These are phyloP conservation scores for Oemleria cerasiformis DNA, from an alignment of 306 rosid genomes.

Conservation along the genomic window DNA sequence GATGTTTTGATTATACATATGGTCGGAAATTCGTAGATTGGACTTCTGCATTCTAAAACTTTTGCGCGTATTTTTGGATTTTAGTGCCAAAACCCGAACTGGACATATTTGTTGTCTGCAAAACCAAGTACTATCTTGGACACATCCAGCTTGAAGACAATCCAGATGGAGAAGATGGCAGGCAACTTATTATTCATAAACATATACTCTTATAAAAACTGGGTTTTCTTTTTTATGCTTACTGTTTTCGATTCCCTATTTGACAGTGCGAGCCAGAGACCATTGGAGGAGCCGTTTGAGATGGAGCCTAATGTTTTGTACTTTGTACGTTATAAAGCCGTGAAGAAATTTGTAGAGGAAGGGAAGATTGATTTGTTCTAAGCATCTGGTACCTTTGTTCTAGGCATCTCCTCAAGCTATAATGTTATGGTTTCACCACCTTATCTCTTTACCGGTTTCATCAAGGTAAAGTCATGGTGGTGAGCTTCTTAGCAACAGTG, in stretches of 20 bases:
- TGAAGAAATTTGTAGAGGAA: conserved; percentile 72
- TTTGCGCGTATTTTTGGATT: conserved; percentile 6
- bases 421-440: background rate
- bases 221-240: conserved; percentile 1
- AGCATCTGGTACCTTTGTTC: background rate
- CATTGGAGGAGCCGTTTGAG: conserved; percentile 45
- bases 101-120: conserved; percentile 84
- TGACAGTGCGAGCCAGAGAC: conserved; percentile 33
- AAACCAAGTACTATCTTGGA: conserved; percentile 71
- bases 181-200: conserved; percentile 40
- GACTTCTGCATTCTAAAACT: background rate
- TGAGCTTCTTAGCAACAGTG: background rate
- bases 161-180: conserved; percentile 64
- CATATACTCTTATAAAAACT: conserved; percentile 2
- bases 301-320: conserved; percentile 56
- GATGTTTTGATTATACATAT: background rate
- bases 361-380: conserved; percentile 63
- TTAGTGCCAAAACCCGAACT: conserved; percentile 74
- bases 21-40: background rate
- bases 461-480: background rate
- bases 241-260: background rate
- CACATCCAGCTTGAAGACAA: conserved; percentile 82
- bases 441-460: background rate
- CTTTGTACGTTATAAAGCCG: conserved; percentile 83
- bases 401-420: background rate